Base-by-base conservation (phyloP, 2,329 filamentous ascomycete species). In the Elsinoe batatas region DNA sequence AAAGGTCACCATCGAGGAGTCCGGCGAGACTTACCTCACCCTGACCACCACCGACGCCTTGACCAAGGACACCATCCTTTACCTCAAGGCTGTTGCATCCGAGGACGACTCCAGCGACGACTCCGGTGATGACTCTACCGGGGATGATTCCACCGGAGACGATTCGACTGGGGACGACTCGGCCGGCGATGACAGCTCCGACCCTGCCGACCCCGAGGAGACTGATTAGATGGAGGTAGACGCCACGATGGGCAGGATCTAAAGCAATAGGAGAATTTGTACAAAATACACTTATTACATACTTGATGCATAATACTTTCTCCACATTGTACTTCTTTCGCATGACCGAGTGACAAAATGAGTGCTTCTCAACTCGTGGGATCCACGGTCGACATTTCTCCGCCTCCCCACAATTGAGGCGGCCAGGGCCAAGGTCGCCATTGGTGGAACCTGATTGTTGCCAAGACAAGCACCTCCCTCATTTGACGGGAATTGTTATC, bases 381-480 rank as follows among this genome's bases (percentile, higher is more conserved):
- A 40, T n/a, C 37, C 30, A 35, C 5, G 44, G 38, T 51, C 47
- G 47, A 51, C 47, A 51, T 51, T 51, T 38, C 37, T 51, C 47
- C 47, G 47, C 32, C n/a, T 37, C 35, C 30, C 17, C 47, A 26
- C 20, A 22, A 22, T 30, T 30, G 40, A 44, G 17, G 11, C 10
- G 15, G n/a, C 17, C 47, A 37, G 15, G 17, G 22, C 3, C 22
- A 8, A 2, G 13, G 7, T 17, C 20, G 47, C 17, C 32, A 51
- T 51, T 51, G 47, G 47, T 51, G 47, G 47, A 38, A 38, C 17
- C 47, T 51, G 47, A 26, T 18, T 17, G 15, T 3, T 17, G n/a
- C 32, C 47, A 33, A 15, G 6, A 49, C 15, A 15, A 22, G 17
- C 32, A 22, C 18, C 47, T 35, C 47, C 47, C 32, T 51, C 32